phyloP scores from a whole-genome alignment of 306 rosid genomes.

The Quercus variabilis region DNA sequence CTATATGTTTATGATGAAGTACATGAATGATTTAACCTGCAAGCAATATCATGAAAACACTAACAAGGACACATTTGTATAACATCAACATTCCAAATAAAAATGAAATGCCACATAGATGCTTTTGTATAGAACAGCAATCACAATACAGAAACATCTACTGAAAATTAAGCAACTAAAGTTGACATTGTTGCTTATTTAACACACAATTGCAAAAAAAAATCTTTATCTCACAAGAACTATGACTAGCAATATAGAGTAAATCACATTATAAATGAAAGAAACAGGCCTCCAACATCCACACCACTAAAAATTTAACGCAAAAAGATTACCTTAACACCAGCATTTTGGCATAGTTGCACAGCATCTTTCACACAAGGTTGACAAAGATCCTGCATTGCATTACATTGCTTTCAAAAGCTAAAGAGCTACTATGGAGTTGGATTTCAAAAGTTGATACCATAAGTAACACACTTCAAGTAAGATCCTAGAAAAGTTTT shows the following conservation, averaged over 20 bases:
- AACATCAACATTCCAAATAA: too few relatives aligned
- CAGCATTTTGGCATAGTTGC: constrained; percentile 82
- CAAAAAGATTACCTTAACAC: constrained; percentile 70
- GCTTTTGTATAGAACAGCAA: too few relatives aligned
- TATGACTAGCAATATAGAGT: not conserved
- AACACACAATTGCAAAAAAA: too few relatives aligned
- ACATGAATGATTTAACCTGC: too few relatives aligned
- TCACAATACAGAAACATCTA: too few relatives aligned
- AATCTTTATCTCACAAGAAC: not conserved
- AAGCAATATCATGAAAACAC: too few relatives aligned
- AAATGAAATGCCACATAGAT: too few relatives aligned
- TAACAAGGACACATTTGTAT: too few relatives aligned
- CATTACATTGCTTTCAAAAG: constrained; percentile 16
- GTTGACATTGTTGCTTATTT: too few relatives aligned
- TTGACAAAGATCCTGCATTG: constrained; percentile 89
- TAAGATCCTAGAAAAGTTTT: not conserved
- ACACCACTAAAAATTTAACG: not conserved
- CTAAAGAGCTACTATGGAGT: not conserved
- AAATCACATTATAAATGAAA: not conserved
- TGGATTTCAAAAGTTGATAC: not conserved
- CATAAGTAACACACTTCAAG: not conserved
- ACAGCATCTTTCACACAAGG: constrained; percentile 70
- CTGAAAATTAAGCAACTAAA: too few relatives aligned
- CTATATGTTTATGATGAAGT: too few relatives aligned
- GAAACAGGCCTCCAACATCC: not conserved